These are phyloP conservation scores for Hirsutella thompsonii DNA, from an alignment of 2,329 filamentous ascomycete species.

Conservation along the genomic window DNA sequence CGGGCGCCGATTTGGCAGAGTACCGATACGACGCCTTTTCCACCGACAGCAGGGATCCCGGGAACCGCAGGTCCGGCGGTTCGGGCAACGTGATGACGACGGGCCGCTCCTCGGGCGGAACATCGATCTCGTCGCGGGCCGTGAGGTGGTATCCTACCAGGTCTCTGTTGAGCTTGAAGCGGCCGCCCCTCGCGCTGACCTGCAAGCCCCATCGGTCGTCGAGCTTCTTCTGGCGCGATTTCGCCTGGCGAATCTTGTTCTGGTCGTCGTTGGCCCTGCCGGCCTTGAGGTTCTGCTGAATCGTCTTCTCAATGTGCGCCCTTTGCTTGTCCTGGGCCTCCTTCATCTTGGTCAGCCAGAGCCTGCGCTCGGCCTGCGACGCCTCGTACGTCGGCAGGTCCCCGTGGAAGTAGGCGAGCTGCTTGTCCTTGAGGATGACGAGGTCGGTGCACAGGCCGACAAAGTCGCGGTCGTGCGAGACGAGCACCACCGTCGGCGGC, in stretches of 20 bases:
- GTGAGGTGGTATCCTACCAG: constrained; percentile 47
- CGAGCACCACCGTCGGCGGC: constrained; percentile 58
- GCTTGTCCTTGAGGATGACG: constrained; percentile 60
- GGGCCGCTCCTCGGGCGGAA: constrained; percentile 49
- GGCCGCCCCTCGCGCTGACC: constrained; percentile 54
- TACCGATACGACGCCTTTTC: constrained; percentile 61
- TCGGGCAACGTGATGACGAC: constrained; percentile 46
- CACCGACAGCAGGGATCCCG: constrained; percentile 58
- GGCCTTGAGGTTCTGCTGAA: constrained; percentile 59
- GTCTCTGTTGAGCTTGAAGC: constrained; percentile 75
- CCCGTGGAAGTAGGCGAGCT: constrained; percentile 61
- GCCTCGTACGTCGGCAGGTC: constrained; percentile 60
- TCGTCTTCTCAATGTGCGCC: constrained; percentile 68
- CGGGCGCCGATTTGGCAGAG: constrained; percentile 16
- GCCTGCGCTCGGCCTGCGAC: constrained; percentile 52
- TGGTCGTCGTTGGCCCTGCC: constrained; percentile 70
- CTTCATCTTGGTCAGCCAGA: constrained; percentile 61
- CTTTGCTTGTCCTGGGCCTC: constrained; percentile 72
- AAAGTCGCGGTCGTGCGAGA: constrained; percentile 78
- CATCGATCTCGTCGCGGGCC: constrained; percentile 54
- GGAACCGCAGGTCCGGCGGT: constrained; percentile 59
- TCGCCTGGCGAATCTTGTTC: constrained; percentile 77
- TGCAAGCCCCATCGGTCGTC: constrained; percentile 71
- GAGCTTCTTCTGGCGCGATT: constrained; percentile 71
- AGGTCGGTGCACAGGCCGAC: constrained; percentile 66